Evolutionary conservation across 2,329 filamentous ascomycete genomes (phyloP).

Genomic region (Leptographium radiaticola): DNA sequence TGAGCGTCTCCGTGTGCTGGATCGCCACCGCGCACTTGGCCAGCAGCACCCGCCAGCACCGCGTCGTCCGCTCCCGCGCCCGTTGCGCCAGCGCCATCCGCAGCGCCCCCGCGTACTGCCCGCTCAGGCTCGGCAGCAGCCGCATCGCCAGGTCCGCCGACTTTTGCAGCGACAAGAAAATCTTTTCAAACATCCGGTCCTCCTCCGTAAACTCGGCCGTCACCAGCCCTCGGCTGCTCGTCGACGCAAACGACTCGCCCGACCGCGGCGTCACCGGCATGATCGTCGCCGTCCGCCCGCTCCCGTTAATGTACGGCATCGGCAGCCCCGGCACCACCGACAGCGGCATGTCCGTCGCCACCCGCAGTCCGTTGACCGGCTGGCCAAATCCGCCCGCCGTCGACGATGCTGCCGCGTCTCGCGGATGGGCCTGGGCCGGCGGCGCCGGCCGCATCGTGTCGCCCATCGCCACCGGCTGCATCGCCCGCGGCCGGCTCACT

Average conservation of each 20-base stretch:
- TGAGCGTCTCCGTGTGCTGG: conserved; percentile 60
- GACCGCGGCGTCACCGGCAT: conserved; percentile 63
- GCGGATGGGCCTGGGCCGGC: conserved; percentile 27
- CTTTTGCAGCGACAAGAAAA: conserved; percentile 62
- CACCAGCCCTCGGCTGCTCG: conserved; percentile 33
- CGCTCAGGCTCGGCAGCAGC: conserved; percentile 55
- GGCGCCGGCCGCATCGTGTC: conserved; percentile 29
- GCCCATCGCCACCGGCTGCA: conserved; percentile 16
- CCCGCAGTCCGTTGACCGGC: conserved; percentile 40
- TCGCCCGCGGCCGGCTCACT: conserved; percentile 8
- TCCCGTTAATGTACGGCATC: conserved; percentile 34
- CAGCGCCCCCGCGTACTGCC: conserved; percentile 51
- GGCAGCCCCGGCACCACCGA: conserved; percentile 10
- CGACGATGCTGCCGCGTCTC: conserved; percentile 13
- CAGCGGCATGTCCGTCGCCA: conserved; percentile 40
- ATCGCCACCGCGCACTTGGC: conserved; percentile 58
- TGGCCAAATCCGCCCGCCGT: conserved; percentile 35
- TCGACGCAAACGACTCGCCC: conserved; percentile 63
- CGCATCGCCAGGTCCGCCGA: conserved; percentile 63
- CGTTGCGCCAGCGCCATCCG: conserved; percentile 49
- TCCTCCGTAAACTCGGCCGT: conserved; percentile 58
- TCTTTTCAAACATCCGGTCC: conserved; percentile 67
- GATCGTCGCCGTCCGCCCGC: conserved; percentile 35
- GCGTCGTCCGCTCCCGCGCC: conserved; percentile 44
- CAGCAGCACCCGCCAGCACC: conserved; percentile 58